These are phyloP conservation scores for Penicillium concentricum DNA, from an alignment of 2,329 filamentous ascomycete species.

Conservation along the genomic window DNA sequence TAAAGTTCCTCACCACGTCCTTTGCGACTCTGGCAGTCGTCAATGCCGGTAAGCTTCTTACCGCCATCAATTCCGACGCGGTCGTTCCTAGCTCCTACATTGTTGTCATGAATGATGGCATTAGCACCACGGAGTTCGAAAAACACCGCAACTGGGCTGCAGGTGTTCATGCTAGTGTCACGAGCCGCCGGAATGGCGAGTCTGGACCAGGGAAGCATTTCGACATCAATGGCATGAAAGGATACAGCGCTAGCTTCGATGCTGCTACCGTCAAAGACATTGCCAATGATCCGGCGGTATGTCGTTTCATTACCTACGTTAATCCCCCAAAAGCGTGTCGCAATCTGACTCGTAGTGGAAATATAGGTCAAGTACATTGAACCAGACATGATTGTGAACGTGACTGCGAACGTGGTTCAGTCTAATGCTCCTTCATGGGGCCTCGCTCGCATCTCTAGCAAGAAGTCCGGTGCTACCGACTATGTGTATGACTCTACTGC, in stretches of 20 bases:
- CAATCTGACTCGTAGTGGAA: constrained; percentile 1
- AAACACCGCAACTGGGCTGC: constrained; percentile 6
- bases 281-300: constrained; percentile 10
- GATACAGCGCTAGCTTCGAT: constrained; percentile 9
- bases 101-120: constrained; percentile 12
- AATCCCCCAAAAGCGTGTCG: not conserved
- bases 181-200: not conserved
- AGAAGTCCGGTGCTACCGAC: constrained; percentile 18
- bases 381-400: constrained; percentile 13
- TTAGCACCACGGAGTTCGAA: constrained; percentile 2
- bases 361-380: constrained; percentile 14
- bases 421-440: constrained; percentile 33
- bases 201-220: constrained; percentile 12
- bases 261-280: constrained; percentile 4
- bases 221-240: constrained; percentile 12
- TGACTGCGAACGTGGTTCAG: constrained; percentile 7
- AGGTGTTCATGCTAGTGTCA: not conserved
- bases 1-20: constrained; percentile 4
- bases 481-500: constrained; percentile 39
- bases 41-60: constrained; percentile 4
- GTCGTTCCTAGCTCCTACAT: constrained; percentile 11
- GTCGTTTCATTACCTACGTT: not conserved
- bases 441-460: constrained; percentile 36
- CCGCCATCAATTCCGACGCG: not conserved
- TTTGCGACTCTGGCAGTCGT: constrained; percentile 10